Evolutionary conservation across 2,329 filamentous ascomycete species (phyloP), one percentile per base, ranked within the genome.

Genomic region (Hypoxylon rubiginosum): DNA sequence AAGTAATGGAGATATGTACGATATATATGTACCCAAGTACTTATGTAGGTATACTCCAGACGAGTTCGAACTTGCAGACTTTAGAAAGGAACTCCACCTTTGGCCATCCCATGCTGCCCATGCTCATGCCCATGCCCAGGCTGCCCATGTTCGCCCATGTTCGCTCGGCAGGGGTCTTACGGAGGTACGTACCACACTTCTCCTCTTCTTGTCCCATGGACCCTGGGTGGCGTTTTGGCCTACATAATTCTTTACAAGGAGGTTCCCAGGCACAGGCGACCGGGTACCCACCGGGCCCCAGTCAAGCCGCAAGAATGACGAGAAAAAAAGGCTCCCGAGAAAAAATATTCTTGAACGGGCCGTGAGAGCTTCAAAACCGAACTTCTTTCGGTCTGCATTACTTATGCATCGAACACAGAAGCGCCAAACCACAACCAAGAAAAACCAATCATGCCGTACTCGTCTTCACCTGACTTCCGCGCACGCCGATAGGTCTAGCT

Each of bases 221-320:
- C 8, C 34, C 34, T 39, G 34, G 34, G 65, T 67, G 69, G 65
- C 57, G 54, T 63, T 28, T 24, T 34, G 19, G 32, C 39, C 34
- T 50, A 43, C 32, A 60, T 64, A 30, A 13, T 24, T 19, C 41
- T 45, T 62, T 54, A 45, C 67, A 66, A 68, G 58, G 61, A 64
- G 60, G 64, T 39, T 63, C 68, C 68, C 69, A 66, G 62, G 64
- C 54, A 41, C 32, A 62, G 39, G 39, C 32, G 60, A 34, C 58
- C 61, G 62, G 61, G 62, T 69, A 69, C 50, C 70, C 70, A 67
- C 68, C 62, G 54, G 57, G 34, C 54, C 17, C 39, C 62, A 59
- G 59, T 56, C 66, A 72, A 67, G 71, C 71, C 71, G 68, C 64
- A 64, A 69, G 60, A 63, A 52, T 61, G 57, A 63, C 68, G 64